Evolutionary conservation across 331 rosid genomes (phyloP), one percentile per base, ranked within the genome.

Genomic region (Pyrus hybrid): DNA sequence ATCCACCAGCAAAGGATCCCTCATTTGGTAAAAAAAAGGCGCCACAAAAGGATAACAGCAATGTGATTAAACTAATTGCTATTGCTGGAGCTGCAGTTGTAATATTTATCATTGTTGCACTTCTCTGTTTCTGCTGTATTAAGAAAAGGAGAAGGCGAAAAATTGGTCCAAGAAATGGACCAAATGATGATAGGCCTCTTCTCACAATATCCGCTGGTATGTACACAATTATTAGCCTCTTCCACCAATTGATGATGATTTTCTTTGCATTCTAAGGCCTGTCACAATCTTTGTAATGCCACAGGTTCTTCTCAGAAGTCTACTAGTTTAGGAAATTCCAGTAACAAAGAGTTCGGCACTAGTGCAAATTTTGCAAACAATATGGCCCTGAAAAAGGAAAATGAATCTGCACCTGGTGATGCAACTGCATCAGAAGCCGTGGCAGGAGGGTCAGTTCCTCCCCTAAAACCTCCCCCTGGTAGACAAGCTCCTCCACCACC

Each of bases 271-370:
- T 68, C 20, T 41, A 18, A 47, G 64, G 54, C 33, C 21, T 72
- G 30, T 82, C 33, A 79, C 69, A 63, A 65, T 71, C 63, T 58
- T 17, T 70, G 45, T 11, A 67, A 65, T 13, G 43, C 67, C 63
- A 49, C 90, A 93, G 96, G 88, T 69, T 87, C 89, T 79, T 82
- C 96, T 69, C 87, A 43, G 72, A 84, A 81, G 80, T 81, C 91
- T 61, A 73, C 66, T 54, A 80, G 79, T 63, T 45, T 80, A 78
- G 90, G 85, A 79, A 79, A 66, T 60, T 33, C 83, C 35, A 49
- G 58, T 70, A 77, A 29, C 28, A 83, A 80, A 71, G 95, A 85
- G 49, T 60, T 70, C 32, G 37, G 43, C 26, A n/a, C 67, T 63
- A 63, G 77, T 25, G 88, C 45, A 61, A 85, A 72, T 67, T 75